These are phyloP conservation scores for Actinidia arguta DNA, from an alignment of 179 eudicot genomes.

Conservation along the genomic window DNA sequence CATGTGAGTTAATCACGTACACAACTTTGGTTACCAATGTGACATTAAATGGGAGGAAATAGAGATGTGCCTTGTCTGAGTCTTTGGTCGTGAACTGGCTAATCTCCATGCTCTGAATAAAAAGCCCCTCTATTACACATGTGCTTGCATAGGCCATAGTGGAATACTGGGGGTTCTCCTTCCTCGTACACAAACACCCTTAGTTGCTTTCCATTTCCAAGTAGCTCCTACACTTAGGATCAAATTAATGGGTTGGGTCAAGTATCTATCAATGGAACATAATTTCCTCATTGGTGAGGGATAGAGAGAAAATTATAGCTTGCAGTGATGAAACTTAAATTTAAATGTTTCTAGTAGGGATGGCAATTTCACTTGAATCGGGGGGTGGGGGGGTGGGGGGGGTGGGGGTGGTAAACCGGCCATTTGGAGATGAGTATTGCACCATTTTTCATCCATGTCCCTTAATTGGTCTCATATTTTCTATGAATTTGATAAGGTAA, in stretches of 20 bases:
- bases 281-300: too few relatives aligned
- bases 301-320: neutral
- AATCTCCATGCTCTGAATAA: conserved; percentile 45
- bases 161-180: conserved; percentile 67
- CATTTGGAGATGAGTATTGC: too few relatives aligned
- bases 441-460: too few relatives aligned
- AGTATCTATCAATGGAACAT: too few relatives aligned
- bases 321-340: neutral
- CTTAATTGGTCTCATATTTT: too few relatives aligned
- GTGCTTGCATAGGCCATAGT: conserved; percentile 58
- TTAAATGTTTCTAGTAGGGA: neutral
- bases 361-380: neutral
- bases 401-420: too few relatives aligned
- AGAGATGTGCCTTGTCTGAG: conserved; percentile 54
- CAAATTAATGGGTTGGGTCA: too few relatives aligned
- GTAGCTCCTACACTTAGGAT: conserved; percentile 54
- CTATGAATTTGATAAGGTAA: too few relatives aligned
- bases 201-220: conserved; percentile 56
- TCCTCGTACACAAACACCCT: conserved; percentile 63
- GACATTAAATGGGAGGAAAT: conserved; percentile 60
- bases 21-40: conserved; percentile 41
- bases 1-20: conserved; percentile 40
- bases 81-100: conserved; percentile 45
- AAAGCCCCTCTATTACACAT: conserved; percentile 59
- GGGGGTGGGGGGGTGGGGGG: too few relatives aligned